phyloP scores from a whole-genome alignment of 2,329 filamentous ascomycete species.

The Bipolaris bicolor region DNA sequence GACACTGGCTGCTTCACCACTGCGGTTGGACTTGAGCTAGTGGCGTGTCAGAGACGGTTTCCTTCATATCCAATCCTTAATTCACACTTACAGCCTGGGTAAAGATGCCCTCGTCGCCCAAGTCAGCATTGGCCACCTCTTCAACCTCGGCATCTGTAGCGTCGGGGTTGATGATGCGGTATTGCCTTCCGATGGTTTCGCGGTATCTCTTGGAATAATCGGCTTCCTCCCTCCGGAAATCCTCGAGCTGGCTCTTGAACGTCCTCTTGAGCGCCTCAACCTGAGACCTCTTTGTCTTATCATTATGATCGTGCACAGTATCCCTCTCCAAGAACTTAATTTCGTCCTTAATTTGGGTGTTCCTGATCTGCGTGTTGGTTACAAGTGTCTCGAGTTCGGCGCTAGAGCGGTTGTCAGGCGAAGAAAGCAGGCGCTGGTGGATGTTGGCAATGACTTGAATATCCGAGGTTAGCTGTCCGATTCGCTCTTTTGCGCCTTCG shows the following conservation, averaged over 20 bases:
- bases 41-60: constrained; percentile 3
- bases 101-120: constrained; percentile 82
- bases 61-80: background rate
- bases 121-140: constrained; percentile 69
- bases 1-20: constrained; percentile 73
- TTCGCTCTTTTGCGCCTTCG: constrained; percentile 69
- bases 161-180: constrained; percentile 80
- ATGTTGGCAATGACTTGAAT: constrained; percentile 71
- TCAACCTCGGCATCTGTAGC: constrained; percentile 75
- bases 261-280: constrained; percentile 71
- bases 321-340: constrained; percentile 78
- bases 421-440: constrained; percentile 73
- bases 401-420: constrained; percentile 62
- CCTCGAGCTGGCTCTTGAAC: constrained; percentile 73
- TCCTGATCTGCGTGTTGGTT: constrained; percentile 63
- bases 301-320: constrained; percentile 67
- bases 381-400: constrained; percentile 70
- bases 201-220: constrained; percentile 73
- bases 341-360: constrained; percentile 74
- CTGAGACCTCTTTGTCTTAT: constrained; percentile 72
- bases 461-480: constrained; percentile 68
- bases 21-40: constrained; percentile 76
- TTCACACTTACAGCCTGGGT: constrained; percentile 72
- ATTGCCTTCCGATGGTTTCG: constrained; percentile 80
- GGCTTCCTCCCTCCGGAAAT: constrained; percentile 73